These are phyloP conservation scores for Sordariomycetes sp. DNA, from an alignment of 2,329 filamentous ascomycete species.

Conservation along the genomic window DNA sequence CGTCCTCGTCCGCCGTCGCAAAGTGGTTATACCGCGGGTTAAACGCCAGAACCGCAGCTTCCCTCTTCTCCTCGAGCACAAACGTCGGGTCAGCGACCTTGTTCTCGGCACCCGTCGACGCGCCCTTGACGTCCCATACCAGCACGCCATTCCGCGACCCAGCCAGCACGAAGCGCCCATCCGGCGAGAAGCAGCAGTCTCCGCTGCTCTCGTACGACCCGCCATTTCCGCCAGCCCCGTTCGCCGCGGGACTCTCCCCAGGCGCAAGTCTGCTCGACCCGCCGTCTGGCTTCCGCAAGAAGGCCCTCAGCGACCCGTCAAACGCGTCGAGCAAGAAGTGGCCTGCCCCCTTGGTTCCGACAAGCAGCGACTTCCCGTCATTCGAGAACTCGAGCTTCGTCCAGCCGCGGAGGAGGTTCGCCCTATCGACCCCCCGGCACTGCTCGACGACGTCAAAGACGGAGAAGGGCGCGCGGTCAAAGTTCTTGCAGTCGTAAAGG, in stretches of 20 bases:
- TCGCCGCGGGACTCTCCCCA: constrained; percentile 31
- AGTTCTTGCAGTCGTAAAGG: constrained; percentile 88
- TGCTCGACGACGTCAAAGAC: constrained; percentile 66
- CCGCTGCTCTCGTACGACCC: constrained; percentile 44
- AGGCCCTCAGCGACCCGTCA: constrained; percentile 65
- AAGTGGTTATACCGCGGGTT: constrained; percentile 90
- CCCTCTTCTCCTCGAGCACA: constrained; percentile 52
- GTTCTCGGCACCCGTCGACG: constrained; percentile 22
- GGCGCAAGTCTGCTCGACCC: constrained; percentile 37
- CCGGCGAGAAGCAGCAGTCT: constrained; percentile 79
- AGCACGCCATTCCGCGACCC: constrained; percentile 63
- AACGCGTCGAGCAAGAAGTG: constrained; percentile 95
- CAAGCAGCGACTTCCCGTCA: constrained; percentile 74
- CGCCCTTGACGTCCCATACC: constrained; percentile 66
- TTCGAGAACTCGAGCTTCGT: constrained; percentile 92
- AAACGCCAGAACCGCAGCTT: constrained; percentile 65
- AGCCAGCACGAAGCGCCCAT: constrained; percentile 78
- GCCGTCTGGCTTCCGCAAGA: constrained; percentile 46
- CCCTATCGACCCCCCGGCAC: constrained; percentile 31
- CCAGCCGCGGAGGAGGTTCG: constrained; percentile 60
- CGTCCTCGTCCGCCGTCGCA: constrained; percentile 76
- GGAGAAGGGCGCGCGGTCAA: constrained; percentile 79
- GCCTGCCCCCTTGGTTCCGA: constrained; percentile 71
- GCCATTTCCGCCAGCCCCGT: constrained; percentile 11
- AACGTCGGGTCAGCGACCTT: constrained; percentile 49